Conservation (phyloP, 805 yeast genomes). For the Kluyveromyces nonfermentans region DNA sequence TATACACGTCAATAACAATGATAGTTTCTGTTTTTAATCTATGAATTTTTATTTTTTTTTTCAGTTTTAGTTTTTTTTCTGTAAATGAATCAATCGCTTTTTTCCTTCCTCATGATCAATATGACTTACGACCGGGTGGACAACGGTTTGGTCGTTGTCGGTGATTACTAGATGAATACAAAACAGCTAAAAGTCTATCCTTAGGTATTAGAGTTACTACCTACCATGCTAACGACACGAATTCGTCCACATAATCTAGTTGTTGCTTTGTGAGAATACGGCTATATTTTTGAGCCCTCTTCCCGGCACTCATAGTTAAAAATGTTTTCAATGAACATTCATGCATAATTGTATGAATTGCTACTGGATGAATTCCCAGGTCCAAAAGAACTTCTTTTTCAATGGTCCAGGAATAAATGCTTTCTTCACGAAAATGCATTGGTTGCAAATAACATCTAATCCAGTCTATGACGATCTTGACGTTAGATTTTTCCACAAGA, state of each 20-base stretch:
- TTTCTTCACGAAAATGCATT: too few species aligned
- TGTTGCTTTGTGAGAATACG: not conserved
- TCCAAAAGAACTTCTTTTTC: not conserved
- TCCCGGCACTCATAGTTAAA: not conserved
- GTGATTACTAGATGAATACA: not conserved
- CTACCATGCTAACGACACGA: not conserved
- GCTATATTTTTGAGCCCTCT: not conserved
- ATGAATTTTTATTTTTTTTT: too few species aligned
- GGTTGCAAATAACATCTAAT: not conserved
- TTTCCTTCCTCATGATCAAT: not conserved
- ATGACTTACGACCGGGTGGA: not conserved
- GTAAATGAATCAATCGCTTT: not conserved
- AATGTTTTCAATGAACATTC: not conserved
- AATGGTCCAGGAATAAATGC: not conserved
- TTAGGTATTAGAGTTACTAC: not conserved
- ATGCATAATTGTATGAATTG: not conserved
- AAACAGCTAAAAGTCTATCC: not conserved
- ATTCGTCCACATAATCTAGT: not conserved
- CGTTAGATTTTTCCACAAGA: not conserved
- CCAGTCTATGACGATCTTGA: not conserved
- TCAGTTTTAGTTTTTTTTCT: too few species aligned
- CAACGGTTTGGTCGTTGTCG: not conserved
- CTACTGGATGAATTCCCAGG: not conserved
- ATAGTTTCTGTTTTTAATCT: not conserved
- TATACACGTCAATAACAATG: not conserved